Base-by-base conservation (phyloP, 2,329 filamentous ascomycete genomes). In the Epichloe brachyelytri region DNA sequence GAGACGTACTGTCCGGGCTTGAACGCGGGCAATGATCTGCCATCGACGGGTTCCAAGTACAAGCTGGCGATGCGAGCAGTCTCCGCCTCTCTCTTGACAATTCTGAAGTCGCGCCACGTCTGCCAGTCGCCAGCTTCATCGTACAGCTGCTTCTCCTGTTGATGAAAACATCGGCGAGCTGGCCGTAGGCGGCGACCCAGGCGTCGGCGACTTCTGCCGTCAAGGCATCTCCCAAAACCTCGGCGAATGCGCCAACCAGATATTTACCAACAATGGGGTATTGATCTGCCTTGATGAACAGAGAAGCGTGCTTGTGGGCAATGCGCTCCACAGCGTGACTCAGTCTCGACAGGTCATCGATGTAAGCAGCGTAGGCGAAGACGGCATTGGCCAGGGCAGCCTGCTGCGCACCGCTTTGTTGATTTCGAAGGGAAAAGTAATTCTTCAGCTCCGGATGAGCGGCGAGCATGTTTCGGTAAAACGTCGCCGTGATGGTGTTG, bases 1-100 rank as follows among this genome's bases (percentile, higher is more conserved):
- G 79, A 83, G 60, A 88, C 75, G 61, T 88, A 90, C 66, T 89
- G 85, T 37, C 86, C 86, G 0, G 86, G 83, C 41, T 75, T 70
- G 69, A 78, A 90, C 0, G 56, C 45, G 0, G 84, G 83, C 12
- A 90, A 70, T 1, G 65, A 59, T 34, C 57, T 58, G 44, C 71
- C 74, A 55, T 88, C 83, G 3, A 57, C 49, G 0, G 85, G 84
- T 53, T 74, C 73, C 11, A 89, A 75, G 66, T 88, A 85, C 66
- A 89, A 85, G 50, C 78, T 85, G 14, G 78, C 81, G 56, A 89
- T 76, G 46, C 65, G 75, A 10, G 68, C 63, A 8, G 77, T 78
- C 63, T 88, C 85, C 38, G 68, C 65, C 52, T 82, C 72, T 65
- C 84, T 86, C 51, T 73, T 70, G 43, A 68, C 68, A 51, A 91